Evolutionary conservation across 352 stramenopile species (phyloP).

Genomic region (Globisporangium mamillatum): DNA sequence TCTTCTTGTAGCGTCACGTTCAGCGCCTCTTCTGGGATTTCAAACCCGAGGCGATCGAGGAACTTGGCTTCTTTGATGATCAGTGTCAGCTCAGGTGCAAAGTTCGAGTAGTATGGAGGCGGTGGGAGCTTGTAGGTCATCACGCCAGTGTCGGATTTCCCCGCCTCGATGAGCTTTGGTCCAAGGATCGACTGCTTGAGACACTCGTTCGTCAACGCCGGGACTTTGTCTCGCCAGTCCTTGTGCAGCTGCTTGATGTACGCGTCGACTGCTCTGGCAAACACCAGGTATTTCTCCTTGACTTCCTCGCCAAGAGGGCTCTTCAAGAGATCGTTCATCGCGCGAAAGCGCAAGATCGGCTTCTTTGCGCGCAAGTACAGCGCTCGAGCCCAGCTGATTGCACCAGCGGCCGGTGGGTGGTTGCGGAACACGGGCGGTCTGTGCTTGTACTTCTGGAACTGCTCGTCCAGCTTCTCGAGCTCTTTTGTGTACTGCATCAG

Average conservation of each 20-base stretch:
- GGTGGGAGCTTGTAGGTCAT: constrained; percentile 83
- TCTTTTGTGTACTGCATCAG: constrained; percentile 96
- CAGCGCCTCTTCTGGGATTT: constrained; percentile 92
- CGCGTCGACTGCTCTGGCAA: constrained; percentile 89
- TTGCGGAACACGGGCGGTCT: constrained; percentile 92
- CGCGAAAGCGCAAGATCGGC: constrained; percentile 92
- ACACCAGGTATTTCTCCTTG: constrained; percentile 94
- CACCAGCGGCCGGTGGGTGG: constrained; percentile 86
- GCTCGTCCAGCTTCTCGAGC: constrained; percentile 87
- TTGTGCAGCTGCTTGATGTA: constrained; percentile 93
- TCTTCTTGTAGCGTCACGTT: constrained; percentile 96
- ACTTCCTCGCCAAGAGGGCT: constrained; percentile 90
- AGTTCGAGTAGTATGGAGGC: constrained; percentile 93
- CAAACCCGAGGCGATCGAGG: constrained; percentile 93
- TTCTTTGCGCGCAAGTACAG: constrained; percentile 93
- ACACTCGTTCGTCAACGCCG: constrained; percentile 88
- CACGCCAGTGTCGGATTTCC: constrained; percentile 71
- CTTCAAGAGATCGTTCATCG: constrained; percentile 92
- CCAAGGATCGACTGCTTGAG: constrained; percentile 93
- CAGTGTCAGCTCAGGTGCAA: constrained; percentile 89
- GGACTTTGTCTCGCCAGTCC: constrained; percentile 91
- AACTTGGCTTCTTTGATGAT: constrained; percentile 97
- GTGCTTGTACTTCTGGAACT: constrained; percentile 87
- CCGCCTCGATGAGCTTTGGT: constrained; percentile 69
- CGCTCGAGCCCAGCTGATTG: constrained; percentile 79